Percentiles rank a stretch among this genome's conserved stretches.
These are phyloP conservation scores for Bisporella sp. DNA, from an alignment of 2,329 filamentous ascomycete species.

Conservation along the genomic window DNA sequence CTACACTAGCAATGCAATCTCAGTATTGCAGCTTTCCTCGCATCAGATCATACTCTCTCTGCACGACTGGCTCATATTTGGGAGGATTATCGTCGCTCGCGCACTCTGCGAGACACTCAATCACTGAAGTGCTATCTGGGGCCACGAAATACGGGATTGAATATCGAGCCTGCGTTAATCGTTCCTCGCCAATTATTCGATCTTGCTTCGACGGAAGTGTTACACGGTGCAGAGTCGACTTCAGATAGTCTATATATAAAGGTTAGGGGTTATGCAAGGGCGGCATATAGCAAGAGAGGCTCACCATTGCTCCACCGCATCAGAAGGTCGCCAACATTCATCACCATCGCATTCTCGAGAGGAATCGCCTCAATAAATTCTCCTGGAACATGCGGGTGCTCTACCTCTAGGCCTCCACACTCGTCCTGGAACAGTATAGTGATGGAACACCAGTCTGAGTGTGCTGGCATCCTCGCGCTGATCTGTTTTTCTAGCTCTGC, in stretches of 20 bases:
- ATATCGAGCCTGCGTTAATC: conserved; percentile 44
- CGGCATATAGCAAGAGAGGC: conserved; percentile 2
- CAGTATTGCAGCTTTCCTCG: conserved; percentile 19
- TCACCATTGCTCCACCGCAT: conserved; percentile 43
- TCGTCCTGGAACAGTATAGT: conserved; percentile 48
- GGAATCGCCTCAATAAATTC: conserved; percentile 34
- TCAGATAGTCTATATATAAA: conserved; percentile 34
- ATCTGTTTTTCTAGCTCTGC: conserved; percentile 33
- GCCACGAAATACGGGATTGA: conserved; percentile 55
- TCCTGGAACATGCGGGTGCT: conserved; percentile 32
- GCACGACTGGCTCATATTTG: conserved; percentile 39
- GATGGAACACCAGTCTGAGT: conserved; percentile 44
- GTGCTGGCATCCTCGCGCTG: conserved; percentile 40
- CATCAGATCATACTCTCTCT: conserved; percentile 20
- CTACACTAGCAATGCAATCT: background rate
- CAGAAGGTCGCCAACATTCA: conserved; percentile 44
- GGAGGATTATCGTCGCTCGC: conserved; percentile 34
- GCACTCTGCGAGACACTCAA: conserved; percentile 45
- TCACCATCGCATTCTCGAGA: conserved; percentile 34
- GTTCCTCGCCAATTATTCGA: conserved; percentile 30
- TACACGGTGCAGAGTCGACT: conserved; percentile 48
- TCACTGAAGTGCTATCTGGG: conserved; percentile 40
- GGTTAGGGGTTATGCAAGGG: background rate
- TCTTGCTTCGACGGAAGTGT: conserved; percentile 35
- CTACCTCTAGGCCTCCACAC: conserved; percentile 42